Base-by-base conservation (phyloP, 495 filamentous ascomycete species). In the Penicillium steckii region DNA sequence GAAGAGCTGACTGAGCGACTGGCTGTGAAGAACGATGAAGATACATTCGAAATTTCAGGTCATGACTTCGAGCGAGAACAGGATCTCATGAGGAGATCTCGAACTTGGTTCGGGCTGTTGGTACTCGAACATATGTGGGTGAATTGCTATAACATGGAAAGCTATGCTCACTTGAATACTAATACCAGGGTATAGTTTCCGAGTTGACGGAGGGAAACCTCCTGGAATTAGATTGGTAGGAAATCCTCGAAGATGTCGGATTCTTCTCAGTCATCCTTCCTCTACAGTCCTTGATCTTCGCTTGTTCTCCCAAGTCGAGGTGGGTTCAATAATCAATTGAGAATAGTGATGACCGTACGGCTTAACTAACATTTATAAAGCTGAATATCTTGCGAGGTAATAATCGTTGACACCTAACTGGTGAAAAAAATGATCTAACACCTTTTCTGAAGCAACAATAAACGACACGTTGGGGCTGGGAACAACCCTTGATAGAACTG, bases 251-350 rank as follows among this genome's bases (percentile, higher is more conserved):
- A 59, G 73, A 40, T 75, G 75, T 46, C 62, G 78, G 24, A 67
- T 73, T 40, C 49, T 80, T 32, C 64, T 78, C 8, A 59, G 62
- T 15, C 74, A 79, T 56, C 66, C 71, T 0, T 65, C 67, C 1
- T 68, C 71, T 0, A 78, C 73, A 1, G 48, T 71, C 3, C 55
- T 79, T 24, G 78, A 80, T 60, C 57, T 80, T n/a, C 70, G 78
- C 22, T 42, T 80, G 4, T 70, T 78, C 25, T 74, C 78, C 40
- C 78, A 80, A 48, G 74, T 80, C 17, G 78, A 80, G 68, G 72
- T 80, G 56, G 46, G 50, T 23, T 41, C n/a, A 8, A 22, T 1
- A 9, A 10, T 10, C n/a, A n/a, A n/a, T n/a, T n/a, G n/a, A n/a
- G n/a, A n/a, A n/a, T n/a, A n/a, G n/a, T n/a, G n/a, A n/a, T n/a